phyloP scores from a whole-genome alignment of 2,329 filamentous ascomycete genomes.

The Graphilbum ipis-grandicollis region DNA sequence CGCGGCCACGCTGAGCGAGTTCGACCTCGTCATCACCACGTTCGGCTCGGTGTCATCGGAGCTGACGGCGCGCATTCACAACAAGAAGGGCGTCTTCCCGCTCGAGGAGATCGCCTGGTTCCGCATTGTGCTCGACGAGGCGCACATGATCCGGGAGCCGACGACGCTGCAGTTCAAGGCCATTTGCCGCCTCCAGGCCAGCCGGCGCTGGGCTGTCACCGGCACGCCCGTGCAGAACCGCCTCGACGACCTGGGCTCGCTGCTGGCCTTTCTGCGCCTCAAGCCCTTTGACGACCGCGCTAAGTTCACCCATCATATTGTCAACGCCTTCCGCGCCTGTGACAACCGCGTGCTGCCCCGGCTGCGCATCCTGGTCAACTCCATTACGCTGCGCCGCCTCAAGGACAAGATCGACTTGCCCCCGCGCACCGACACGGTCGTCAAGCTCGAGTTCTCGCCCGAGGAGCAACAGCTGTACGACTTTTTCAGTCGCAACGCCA shows the following conservation, averaged over 20 bases:
- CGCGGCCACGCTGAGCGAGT: constrained; percentile 47
- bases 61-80: constrained; percentile 43
- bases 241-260: constrained; percentile 71
- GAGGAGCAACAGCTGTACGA: constrained; percentile 68
- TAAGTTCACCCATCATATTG: constrained; percentile 64
- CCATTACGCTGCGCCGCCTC: constrained; percentile 77
- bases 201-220: constrained; percentile 89
- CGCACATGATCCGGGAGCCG: constrained; percentile 82
- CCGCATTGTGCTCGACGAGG: constrained; percentile 84
- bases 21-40: constrained; percentile 79
- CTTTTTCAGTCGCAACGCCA: constrained; percentile 66
- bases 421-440: constrained; percentile 51
- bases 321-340: constrained; percentile 71
- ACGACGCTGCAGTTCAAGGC: constrained; percentile 69
- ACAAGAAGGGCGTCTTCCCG: constrained; percentile 42
- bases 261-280: constrained; percentile 72
- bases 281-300: constrained; percentile 67
- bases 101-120: constrained; percentile 78
- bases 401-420: constrained; percentile 86
- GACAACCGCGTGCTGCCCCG: constrained; percentile 73
- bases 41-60: constrained; percentile 81
- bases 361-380: constrained; percentile 77
- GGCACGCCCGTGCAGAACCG: constrained; percentile 92
- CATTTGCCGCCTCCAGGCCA: constrained; percentile 61
- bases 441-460: constrained; percentile 57